phyloP scores from a whole-genome alignment of 441 rosid species.

The Aleurites moluccanus region DNA sequence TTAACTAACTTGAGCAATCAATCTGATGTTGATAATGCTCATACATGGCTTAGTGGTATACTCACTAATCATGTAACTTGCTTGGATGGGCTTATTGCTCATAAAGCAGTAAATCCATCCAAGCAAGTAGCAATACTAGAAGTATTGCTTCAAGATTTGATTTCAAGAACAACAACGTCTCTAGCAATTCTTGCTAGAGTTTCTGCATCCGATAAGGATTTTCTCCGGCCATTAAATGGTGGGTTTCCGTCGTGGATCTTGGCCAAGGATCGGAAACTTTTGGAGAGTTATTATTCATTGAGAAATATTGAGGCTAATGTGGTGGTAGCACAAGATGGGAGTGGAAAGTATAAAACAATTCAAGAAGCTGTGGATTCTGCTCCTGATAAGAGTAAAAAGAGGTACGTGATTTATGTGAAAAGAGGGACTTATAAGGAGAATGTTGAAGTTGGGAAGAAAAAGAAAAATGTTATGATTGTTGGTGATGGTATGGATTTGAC shows the following conservation, averaged over 20 bases:
- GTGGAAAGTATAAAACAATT: conserved; percentile 45
- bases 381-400: conserved; percentile 38
- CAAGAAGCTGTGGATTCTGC: conserved; percentile 70
- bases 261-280: conserved; percentile 5
- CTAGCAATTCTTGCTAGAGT: conserved; percentile 12
- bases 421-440: conserved; percentile 69
- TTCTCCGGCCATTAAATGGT: conserved; percentile 5
- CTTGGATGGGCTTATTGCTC: conserved; percentile 11
- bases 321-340: conserved; percentile 58
- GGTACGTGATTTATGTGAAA: conserved; percentile 56
- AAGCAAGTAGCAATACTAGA: neutral
- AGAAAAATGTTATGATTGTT: conserved; percentile 62
- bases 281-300: neutral
- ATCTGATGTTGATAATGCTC: neutral
- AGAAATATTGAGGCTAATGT: conserved; percentile 43
- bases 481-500: conserved; percentile 80
- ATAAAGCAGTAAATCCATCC: too few relatives aligned
- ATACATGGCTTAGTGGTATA: conserved; percentile 23
- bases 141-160: conserved; percentile 8
- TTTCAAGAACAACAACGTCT: conserved; percentile 20
- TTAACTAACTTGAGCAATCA: too few relatives aligned
- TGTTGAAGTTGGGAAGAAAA: conserved; percentile 63
- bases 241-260: conserved; percentile 15
- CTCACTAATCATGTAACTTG: conserved; percentile 27
- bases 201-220: neutral